phyloP scores from a whole-genome alignment of 495 filamentous ascomycete species.

The Daldinia childiae region DNA sequence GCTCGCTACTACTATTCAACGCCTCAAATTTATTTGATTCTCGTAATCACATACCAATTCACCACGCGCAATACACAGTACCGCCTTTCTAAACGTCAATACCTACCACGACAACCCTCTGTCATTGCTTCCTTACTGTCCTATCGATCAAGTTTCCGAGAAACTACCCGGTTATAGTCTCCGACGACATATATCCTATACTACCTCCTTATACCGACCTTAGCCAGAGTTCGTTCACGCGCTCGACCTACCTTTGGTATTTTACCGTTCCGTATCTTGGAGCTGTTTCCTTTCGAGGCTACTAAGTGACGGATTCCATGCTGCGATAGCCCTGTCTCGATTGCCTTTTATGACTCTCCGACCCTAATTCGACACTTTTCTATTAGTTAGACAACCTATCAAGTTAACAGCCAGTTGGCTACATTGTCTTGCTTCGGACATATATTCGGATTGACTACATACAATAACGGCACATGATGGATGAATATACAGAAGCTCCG shows the following conservation, averaged over 20 bases:
- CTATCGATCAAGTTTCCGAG: neutral
- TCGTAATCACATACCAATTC: conserved; percentile 13
- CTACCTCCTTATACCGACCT: neutral
- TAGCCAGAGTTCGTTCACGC: neutral
- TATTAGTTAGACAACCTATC: conserved; percentile 8
- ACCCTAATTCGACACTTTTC: conserved; percentile 7
- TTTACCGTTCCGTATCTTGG: neutral
- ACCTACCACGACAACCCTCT: conserved; percentile 14
- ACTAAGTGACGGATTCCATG: conserved; percentile 19
- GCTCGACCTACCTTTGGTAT: neutral
- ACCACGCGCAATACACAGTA: conserved; percentile 12
- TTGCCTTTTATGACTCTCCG: conserved; percentile 42
- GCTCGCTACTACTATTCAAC: conserved; percentile 25
- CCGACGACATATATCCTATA: neutral
- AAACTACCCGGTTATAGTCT: neutral
- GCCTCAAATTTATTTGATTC: conserved; percentile 5
- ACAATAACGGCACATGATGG: conserved; percentile 48
- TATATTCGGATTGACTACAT: conserved; percentile 11
- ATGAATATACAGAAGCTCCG: conserved; percentile 78
- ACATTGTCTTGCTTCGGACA: conserved; percentile 6
- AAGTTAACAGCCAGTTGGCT: neutral
- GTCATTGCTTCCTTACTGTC: conserved; percentile 7
- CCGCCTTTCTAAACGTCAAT: conserved; percentile 19
- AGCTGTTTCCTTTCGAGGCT: conserved; percentile 10
- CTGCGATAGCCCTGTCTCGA: conserved; percentile 24